Evolutionary conservation across 768 basidiomycete genomes (phyloP).

Genomic region (Termitomyces sp.): DNA sequence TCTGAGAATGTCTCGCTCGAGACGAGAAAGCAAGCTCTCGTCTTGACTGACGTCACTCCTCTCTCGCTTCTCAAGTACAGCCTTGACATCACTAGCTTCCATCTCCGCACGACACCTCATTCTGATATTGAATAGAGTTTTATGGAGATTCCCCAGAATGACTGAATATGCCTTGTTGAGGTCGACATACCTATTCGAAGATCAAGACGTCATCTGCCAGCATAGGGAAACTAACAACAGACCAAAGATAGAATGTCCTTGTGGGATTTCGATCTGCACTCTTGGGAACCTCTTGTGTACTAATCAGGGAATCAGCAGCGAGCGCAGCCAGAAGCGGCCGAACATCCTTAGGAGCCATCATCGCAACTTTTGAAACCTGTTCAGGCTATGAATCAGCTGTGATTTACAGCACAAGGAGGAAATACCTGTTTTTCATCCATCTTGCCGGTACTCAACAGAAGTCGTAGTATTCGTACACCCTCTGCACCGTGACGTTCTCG

Average conservation of each 20-base stretch:
- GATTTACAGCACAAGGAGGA: not conserved
- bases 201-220: not conserved
- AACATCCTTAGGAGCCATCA: conserved; percentile 88
- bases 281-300: conserved; percentile 90
- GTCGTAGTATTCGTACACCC: conserved; percentile 75
- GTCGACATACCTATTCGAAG: conserved; percentile 74
- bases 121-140: conserved; percentile 84
- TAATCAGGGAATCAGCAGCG: conserved; percentile 76
- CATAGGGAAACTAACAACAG: conserved; percentile 7
- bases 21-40: conserved; percentile 56
- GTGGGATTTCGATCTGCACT: conserved; percentile 86
- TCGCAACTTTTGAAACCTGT: conserved; percentile 87
- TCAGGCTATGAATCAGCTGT: not conserved
- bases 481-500: conserved; percentile 79
- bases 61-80: conserved; percentile 76
- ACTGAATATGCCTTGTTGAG: conserved; percentile 75
- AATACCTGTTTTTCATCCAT: conserved; percentile 91
- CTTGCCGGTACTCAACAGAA: conserved; percentile 79
- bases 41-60: conserved; percentile 82
- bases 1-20: conserved; percentile 70
- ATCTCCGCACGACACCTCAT: conserved; percentile 69
- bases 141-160: conserved; percentile 76
- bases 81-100: conserved; percentile 56
- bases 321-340: conserved; percentile 76
- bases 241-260: conserved; percentile 92